Evolutionary conservation across 2,329 filamentous ascomycete species (phyloP), one percentile per base, ranked within the genome.

Genomic region (Colletotrichum truncatum): DNA sequence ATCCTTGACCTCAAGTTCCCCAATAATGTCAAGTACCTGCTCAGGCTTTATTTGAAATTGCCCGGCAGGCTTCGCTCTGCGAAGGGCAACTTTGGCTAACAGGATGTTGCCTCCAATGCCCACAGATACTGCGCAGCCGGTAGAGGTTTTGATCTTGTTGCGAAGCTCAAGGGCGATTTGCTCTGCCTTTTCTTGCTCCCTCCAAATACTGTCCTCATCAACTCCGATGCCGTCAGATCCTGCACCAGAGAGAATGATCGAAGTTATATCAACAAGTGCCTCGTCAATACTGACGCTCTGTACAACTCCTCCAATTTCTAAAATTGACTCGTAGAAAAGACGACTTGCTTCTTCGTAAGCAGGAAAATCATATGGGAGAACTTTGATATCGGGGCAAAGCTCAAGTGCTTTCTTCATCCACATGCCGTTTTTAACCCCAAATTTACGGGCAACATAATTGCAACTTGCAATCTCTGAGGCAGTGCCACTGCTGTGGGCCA

Each of bases 231-330:
- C 93, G 70, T 91, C 86, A 2, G 91, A 92, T 3, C 88, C 89
- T 10, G 87, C 85, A 12, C 85, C 85, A 11, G 84, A 81, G 45
- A 93, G 80, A 64, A 96, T 92, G 4, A 92, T 78, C 4, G 82
- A 81, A 3, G 93, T 96, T 32, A 94, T 86, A 76, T 99, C 96
- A 14, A 99, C 81, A 7, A 99, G 85, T 1, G 94, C 96, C 78
- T 99, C 97, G 70, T 99, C 97, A 46, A 99, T 92, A 73, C 96
- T 98, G 55, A 99, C 95, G 73, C 96, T 98, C 75, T 99, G 96
- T 0, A 98, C 93, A 16, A 93, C 79, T 1, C 94, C 95, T 16
- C 91, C 93, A 8, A 94, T 84, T 6, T 88, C 86, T 32, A 98
- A 79, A 10, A 99, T 93, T 2, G 90, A 89, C 66, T 93, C 89